phyloP scores from a whole-genome alignment of 2,329 filamentous ascomycete genomes.

The Cryphonectria parasitica region DNA sequence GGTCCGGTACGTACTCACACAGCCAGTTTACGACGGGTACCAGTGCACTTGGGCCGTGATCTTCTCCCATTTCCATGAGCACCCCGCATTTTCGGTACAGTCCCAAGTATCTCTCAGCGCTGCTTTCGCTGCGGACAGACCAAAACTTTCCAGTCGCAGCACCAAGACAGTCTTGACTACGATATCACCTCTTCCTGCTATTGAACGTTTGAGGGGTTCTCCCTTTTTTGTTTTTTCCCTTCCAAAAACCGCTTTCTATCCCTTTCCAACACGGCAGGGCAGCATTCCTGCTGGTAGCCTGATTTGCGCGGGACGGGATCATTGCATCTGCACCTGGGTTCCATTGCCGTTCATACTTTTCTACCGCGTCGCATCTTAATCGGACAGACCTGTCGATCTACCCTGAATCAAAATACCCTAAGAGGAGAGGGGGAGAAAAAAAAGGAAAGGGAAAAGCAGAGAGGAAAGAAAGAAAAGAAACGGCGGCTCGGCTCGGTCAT shows the following conservation, averaged over 20 bases:
- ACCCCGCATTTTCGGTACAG: neutral
- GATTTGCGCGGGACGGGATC: neutral
- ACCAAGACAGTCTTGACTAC: neutral
- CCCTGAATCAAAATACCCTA: neutral
- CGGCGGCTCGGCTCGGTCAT: slow-evolving; percentile 12
- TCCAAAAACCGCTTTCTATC: neutral
- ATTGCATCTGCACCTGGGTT: neutral
- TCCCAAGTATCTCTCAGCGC: neutral
- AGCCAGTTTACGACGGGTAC: neutral
- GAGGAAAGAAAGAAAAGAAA: neutral
- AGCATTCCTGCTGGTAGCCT: neutral
- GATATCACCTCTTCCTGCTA: neutral
- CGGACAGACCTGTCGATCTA: neutral
- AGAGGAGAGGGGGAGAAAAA: neutral
- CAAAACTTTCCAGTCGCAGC: neutral
- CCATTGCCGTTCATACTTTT: neutral
- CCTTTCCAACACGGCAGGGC: neutral
- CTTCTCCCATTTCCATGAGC: neutral
- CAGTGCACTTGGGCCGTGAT: neutral
- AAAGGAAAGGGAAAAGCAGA: neutral
- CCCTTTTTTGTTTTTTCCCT: neutral
- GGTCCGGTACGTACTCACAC: neutral
- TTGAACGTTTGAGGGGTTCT: neutral
- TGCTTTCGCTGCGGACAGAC: neutral
- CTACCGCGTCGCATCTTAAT: neutral